Conservation (phyloP, 495 filamentous ascomycete species). For the Daldinia grandis region DNA sequence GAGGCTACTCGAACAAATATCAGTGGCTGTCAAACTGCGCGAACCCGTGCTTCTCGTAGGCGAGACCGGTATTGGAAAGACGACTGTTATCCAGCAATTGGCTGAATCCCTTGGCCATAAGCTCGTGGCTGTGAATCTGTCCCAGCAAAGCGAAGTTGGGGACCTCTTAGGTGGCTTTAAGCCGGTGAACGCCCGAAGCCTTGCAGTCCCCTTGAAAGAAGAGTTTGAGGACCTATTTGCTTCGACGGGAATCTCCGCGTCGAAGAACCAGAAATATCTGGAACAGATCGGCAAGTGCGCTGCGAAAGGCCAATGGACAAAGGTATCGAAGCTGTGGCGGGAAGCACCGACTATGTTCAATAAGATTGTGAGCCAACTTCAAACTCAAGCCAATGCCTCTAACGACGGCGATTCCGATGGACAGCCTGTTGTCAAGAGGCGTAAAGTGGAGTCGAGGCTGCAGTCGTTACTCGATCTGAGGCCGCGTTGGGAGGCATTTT, state of each 20-base stretch:
- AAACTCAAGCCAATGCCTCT: conserved; percentile 47
- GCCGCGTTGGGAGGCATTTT: conserved; percentile 82
- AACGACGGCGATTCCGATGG: conserved; percentile 49
- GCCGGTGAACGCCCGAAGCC: conserved; percentile 85
- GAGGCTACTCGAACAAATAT: conserved; percentile 82
- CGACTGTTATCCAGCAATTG: conserved; percentile 91
- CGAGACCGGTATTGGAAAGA: conserved; percentile 98
- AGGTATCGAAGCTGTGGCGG: conserved; percentile 83
- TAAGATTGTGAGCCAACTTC: conserved; percentile 65
- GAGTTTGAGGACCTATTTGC: conserved; percentile 91
- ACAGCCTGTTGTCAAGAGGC: conserved; percentile 79
- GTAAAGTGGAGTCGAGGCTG: conserved; percentile 78
- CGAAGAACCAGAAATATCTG: conserved; percentile 86
- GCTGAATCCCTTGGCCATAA: conserved; percentile 82
- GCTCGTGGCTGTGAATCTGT: conserved; percentile 90
- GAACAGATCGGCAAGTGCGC: conserved; percentile 80
- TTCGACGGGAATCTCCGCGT: conserved; percentile 78
- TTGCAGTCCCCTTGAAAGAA: conserved; percentile 90
- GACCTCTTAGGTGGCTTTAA: conserved; percentile 97
- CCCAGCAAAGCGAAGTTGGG: conserved; percentile 94
- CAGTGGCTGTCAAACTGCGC: conserved; percentile 77
- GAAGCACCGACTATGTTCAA: conserved; percentile 88
- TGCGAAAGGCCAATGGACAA: conserved; percentile 82
- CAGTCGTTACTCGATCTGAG: conserved; percentile 65
- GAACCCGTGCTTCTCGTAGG: conserved; percentile 94